Base-by-base conservation (phyloP, 2,329 filamentous ascomycete species). In the Penicillium thymicola region DNA sequence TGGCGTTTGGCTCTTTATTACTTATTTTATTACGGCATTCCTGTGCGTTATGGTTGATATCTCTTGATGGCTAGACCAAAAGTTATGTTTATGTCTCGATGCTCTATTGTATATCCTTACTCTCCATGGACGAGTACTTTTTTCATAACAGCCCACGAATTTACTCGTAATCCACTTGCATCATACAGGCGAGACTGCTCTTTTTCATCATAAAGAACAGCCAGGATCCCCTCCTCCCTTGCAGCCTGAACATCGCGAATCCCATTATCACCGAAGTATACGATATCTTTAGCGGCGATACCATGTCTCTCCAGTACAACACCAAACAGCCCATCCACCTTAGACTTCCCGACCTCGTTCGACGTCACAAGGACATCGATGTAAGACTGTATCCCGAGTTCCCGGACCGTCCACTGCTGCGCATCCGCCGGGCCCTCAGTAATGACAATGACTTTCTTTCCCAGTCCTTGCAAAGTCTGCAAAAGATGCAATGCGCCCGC, bases 361-460 rank as follows among this genome's bases (percentile, higher is more conserved):
- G 72, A 13, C 30, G 30, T 32, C 11, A 32, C 30, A 32, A 32
- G 11, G 11, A 32, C 5, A 32, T 32, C 30, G 30, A 32, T 14
- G 30, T 32, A 32, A 32, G 30, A 32, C 11, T 2, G 11, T 32
- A 32, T 32, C 30, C 30, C 30, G 11, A 32, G 30, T 32, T 32
- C 30, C 11, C 14, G 30, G 30, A 79, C 41, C 0, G 79, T 78
- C 63, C 78, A 74, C 58, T 77, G 69, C 52, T 82, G 79, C 2
- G 77, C 73, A 63, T 81, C 79, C 38, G 77, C 72, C 0, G 77
- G 79, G 0, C 79, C 78, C 59, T 82, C 79, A 0, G 78, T 81
- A 0, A 81, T 70, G 18, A 81, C 61, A 0, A 71, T 69, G 4
- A 81, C 67, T n/a, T 71, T 77, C 59, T 78, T 77, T 0, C 71